phyloP scores from a whole-genome alignment of 1,139 yeast species.

The Yamadazyma triangularis region DNA sequence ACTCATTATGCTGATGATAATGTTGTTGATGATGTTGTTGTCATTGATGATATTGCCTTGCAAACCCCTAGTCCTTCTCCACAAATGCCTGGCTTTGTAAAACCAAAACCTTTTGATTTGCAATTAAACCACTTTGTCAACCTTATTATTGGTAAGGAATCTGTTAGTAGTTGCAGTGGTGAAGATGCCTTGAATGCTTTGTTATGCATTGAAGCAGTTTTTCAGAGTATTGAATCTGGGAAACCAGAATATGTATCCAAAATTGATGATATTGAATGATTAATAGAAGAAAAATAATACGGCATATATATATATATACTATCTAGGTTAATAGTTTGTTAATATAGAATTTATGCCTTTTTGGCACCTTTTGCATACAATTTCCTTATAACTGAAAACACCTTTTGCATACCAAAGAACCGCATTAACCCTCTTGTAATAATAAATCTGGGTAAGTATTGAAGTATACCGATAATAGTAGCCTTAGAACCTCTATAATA shows the following conservation, averaged over 20 bases:
- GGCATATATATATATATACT: too few species aligned
- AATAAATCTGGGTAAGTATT: conserved; percentile 45
- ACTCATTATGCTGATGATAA: conserved; percentile 1
- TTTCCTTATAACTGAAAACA: conserved; percentile 21
- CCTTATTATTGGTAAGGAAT: conserved; percentile 28
- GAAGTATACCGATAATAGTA: conserved; percentile 27
- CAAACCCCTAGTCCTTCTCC: conserved; percentile 11
- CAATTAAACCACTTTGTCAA: conserved; percentile 34
- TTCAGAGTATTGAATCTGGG: conserved; percentile 31
- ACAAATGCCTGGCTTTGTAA: conserved; percentile 5
- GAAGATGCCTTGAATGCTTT: conserved; percentile 39
- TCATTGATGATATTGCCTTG: conserved; percentile 4
- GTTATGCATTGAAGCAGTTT: conserved; percentile 38
- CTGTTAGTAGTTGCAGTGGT: conserved; percentile 31
- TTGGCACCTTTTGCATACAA: conserved; percentile 15
- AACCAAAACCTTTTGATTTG: conserved; percentile 31
- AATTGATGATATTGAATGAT: conserved; percentile 2
- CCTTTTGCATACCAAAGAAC: conserved; percentile 43
- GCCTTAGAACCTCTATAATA: conserved; percentile 55
- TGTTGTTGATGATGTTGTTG: conserved; percentile 1
- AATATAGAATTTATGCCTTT: too few species aligned
- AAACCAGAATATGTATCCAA: conserved; percentile 20
- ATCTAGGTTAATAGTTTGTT: too few species aligned
- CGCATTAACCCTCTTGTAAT: conserved; percentile 40
- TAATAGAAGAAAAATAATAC: too few species aligned